Base-by-base conservation (phyloP, 805 yeast genomes). In the Lipomyces sp. region DNA sequence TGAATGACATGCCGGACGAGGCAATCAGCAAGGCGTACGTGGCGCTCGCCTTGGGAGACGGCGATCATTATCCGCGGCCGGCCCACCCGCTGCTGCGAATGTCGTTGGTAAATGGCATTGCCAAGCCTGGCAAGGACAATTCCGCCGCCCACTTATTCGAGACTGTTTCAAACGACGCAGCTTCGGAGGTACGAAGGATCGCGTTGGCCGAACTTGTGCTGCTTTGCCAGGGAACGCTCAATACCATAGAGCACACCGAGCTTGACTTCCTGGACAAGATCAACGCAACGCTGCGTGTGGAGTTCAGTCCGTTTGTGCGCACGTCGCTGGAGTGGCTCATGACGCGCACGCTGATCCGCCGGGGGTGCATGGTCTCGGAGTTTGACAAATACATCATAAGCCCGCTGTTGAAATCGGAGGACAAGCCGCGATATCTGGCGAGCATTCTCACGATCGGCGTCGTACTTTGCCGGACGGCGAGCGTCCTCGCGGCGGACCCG, bases 291-390 rank as follows among this genome's bases (percentile, higher is more conserved):
- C 69, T 86, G 11, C 70, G 74, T 37, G 67, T 70, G 1, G 98
- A 91, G 55, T 79, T 86, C 13, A 84, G 93, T 55, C 96, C 96
- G 0, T 69, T 81, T 40, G 85, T 80, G 4, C 76, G 97, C 49
- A 69, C 77, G 2, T 86, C 84, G 61, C 68, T 86, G 47, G 97
- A 90, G 62, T 90, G 96, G 96, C 70, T 83, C 13, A 66, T 83
- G 35, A 76, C 86, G 0, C 67, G 70, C 14, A 68, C 73, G 19
- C 63, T 80, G 31, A 18, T 7, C 10, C 29, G 29, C 10, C 10
- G 6, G 36, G 24, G 21, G 33, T 22, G 34, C 6, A 39, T 8
- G 32, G 18, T 22, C 19, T 33, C 13, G 45, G 32, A 33, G 28
- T 18, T 33, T 22, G 32, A 36, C 13, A 22, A 26, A 3, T 37